A percentile compares a stretch with the other conserved stretches of the same genome.
Evolutionary conservation across 2,329 filamentous ascomycete species (phyloP).

Genomic region (Cryphonectria nitschkei): DNA sequence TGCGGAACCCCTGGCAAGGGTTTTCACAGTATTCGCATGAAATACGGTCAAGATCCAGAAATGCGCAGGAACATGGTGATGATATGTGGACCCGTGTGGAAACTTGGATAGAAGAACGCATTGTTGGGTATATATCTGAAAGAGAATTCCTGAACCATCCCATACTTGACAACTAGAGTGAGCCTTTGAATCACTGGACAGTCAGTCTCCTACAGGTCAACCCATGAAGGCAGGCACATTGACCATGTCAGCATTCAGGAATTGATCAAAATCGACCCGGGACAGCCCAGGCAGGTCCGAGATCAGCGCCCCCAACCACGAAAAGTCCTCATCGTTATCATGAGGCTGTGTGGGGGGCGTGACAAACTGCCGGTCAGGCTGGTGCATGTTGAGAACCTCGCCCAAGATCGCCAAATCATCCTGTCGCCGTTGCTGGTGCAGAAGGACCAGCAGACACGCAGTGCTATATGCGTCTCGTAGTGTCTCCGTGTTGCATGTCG

Average conservation of each 20-base stretch:
- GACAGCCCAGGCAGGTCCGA: constrained; percentile 49
- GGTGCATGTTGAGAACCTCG: constrained; percentile 44
- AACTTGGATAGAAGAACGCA: background rate
- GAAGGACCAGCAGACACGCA: constrained; percentile 55
- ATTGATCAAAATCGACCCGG: constrained; percentile 48
- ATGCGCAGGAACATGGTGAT: background rate
- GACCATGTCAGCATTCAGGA: constrained; percentile 30
- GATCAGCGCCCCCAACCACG: constrained; percentile 48
- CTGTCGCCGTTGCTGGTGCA: constrained; percentile 56
- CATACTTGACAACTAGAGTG: background rate
- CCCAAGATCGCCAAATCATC: constrained; percentile 44
- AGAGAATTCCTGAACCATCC: background rate
- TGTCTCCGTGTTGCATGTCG: constrained; percentile 49
- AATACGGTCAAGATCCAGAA: background rate
- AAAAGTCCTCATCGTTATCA: constrained; percentile 40
- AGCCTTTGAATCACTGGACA: background rate
- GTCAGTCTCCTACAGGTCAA: constrained; percentile 4
- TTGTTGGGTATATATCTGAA: background rate
- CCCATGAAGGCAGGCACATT: constrained; percentile 17
- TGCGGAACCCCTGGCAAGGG: background rate
- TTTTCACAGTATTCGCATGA: background rate
- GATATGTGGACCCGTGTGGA: too few species aligned
- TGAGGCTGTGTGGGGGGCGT: background rate
- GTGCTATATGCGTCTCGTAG: constrained; percentile 59
- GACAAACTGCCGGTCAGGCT: constrained; percentile 33